phyloP scores from a whole-genome alignment of 228 moss, liverwort and hornwort species.

The Sphagnum fallax region DNA sequence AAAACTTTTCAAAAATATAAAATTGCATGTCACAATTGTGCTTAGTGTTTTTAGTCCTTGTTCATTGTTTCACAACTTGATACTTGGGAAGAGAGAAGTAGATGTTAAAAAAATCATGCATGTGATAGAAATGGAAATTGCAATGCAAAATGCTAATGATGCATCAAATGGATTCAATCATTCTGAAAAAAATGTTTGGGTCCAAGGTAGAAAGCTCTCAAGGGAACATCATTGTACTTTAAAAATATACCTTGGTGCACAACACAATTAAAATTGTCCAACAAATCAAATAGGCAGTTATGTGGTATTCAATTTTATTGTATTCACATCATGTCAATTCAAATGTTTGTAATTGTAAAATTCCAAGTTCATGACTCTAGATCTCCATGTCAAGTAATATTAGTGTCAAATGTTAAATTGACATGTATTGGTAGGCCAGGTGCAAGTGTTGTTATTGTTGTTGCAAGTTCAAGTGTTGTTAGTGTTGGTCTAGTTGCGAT shows the following conservation, averaged over 20 bases:
- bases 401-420: neutral
- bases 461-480: no score
- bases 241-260: neutral
- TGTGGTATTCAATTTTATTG: neutral
- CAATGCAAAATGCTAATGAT: no score
- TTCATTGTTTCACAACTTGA: neutral
- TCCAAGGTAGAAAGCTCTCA: neutral
- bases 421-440: no score
- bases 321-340: neutral
- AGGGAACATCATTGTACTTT: neutral
- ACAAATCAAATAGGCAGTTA: no score
- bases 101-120: neutral
- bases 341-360: neutral
- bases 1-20: neutral
- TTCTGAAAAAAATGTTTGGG: neutral
- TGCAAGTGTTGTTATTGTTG: neutral
- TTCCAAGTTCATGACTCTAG: neutral
- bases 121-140: neutral
- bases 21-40: neutral
- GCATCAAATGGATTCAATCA: neutral
- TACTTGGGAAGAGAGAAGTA: neutral
- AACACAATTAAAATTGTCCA: neutral
- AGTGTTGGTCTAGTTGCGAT: no score
- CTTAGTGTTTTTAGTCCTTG: neutral
- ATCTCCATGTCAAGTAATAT: neutral